Percentiles rank a stretch among this genome's conserved stretches.
Evolutionary conservation across 2,329 filamentous ascomycete genomes (phyloP).

Genomic region (Stagonosporopsis rhizophila): DNA sequence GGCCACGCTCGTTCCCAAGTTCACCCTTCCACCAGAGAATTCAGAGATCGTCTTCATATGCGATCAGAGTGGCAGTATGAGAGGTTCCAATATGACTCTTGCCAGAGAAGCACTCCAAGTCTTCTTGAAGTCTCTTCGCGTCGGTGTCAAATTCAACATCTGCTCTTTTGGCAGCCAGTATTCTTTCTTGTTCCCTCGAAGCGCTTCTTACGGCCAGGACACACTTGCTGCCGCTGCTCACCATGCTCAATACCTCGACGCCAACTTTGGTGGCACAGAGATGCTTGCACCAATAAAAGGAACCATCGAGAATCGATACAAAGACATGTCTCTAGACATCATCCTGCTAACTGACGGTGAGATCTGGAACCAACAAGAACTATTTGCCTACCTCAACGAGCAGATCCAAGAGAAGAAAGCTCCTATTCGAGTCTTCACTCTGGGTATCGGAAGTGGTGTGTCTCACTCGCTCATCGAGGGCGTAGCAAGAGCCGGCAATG

Average conservation of each 20-base stretch:
- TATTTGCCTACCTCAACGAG: conserved; percentile 59
- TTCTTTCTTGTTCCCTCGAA: conserved; percentile 58
- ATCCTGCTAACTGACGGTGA: conserved; percentile 65
- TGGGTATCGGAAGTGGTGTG: conserved; percentile 63
- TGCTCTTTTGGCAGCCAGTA: conserved; percentile 67
- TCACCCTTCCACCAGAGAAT: conserved; percentile 63
- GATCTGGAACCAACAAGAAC: conserved; percentile 57
- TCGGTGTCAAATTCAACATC: conserved; percentile 73
- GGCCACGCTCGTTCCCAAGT: conserved; percentile 74
- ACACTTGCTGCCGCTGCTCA: conserved; percentile 54
- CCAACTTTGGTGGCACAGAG: conserved; percentile 63
- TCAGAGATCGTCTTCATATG: conserved; percentile 76
- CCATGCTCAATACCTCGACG: conserved; percentile 53
- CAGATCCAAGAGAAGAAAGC: conserved; percentile 51
- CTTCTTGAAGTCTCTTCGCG: conserved; percentile 70
- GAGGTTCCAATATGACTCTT: conserved; percentile 57
- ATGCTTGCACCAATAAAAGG: conserved; percentile 58
- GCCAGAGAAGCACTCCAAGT: conserved; percentile 65
- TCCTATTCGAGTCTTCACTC: conserved; percentile 62
- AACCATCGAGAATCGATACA: conserved; percentile 56
- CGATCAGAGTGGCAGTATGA: conserved; percentile 75
- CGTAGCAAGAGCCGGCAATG: conserved; percentile 64
- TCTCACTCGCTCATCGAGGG: conserved; percentile 66
- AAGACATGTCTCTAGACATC: conserved; percentile 59
- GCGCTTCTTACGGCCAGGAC: conserved; percentile 55